phyloP scores from a whole-genome alignment of 2,329 filamentous ascomycete genomes.

The Colletotrichum cereale region DNA sequence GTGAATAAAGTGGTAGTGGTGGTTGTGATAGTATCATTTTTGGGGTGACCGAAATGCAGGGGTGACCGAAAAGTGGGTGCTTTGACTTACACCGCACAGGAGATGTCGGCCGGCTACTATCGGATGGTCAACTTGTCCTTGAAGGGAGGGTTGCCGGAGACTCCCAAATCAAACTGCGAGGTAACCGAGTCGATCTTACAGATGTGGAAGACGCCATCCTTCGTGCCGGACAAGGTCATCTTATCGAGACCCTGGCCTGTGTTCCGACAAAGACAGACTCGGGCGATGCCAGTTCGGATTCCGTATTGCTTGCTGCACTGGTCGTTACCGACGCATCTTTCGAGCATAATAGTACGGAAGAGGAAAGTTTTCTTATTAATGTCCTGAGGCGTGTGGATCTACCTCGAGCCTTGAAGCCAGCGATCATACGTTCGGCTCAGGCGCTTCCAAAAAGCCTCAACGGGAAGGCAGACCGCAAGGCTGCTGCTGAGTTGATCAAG shows the following conservation, averaged over 20 bases:
- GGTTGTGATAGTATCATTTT: no score
- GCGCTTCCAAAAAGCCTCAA: neutral
- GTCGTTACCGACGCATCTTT: neutral
- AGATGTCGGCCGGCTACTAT: neutral
- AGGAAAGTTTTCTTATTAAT: neutral
- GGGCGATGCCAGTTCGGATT: neutral
- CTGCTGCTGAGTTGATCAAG: neutral
- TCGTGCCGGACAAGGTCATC: neutral
- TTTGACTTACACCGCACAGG: neutral
- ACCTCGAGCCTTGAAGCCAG: neutral
- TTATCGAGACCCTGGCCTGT: neutral
- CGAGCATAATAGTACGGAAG: neutral
- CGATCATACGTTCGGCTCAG: neutral
- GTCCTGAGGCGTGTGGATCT: neutral
- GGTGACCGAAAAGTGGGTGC: no score
- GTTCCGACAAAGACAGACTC: neutral
- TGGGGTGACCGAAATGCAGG: no score
- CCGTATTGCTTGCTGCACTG: neutral
- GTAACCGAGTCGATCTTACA: neutral
- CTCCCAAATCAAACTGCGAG: neutral
- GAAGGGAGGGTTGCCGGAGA: neutral
- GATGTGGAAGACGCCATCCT: neutral
- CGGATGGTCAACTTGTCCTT: neutral
- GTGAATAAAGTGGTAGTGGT: no score
- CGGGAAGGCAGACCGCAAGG: neutral